Evolutionary conservation across 1,284 basidiomycete genomes (phyloP).

Genomic region (Waitea zeae): DNA sequence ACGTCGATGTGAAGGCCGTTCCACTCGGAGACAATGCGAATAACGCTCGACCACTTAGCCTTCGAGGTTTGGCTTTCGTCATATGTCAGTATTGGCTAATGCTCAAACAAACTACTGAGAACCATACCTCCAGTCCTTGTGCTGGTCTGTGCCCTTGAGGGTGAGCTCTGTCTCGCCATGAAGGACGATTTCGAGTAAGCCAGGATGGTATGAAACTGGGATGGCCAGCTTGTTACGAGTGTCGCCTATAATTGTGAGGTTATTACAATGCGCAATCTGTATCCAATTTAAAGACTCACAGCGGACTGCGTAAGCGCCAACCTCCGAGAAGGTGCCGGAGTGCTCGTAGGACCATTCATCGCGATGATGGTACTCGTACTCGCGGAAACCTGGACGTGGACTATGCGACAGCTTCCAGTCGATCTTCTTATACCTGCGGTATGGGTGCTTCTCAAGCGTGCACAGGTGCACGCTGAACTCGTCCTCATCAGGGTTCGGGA

Average conservation of each 20-base stretch:
- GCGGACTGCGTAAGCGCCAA: slow-evolving; percentile 11
- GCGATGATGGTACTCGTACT: slow-evolving; percentile 14
- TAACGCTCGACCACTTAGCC: slow-evolving; percentile 10
- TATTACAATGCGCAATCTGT: background rate
- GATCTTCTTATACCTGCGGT: slow-evolving; percentile 10
- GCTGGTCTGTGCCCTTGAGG: slow-evolving; percentile 7
- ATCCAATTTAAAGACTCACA: slow-evolving; percentile 8
- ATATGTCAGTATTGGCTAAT: background rate
- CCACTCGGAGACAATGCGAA: slow-evolving; percentile 8
- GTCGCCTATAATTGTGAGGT: slow-evolving; percentile 9
- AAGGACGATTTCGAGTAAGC: slow-evolving; percentile 13
- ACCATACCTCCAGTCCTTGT: slow-evolving; percentile 10
- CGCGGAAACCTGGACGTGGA: slow-evolving; percentile 7
- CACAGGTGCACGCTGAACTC: slow-evolving; percentile 12
- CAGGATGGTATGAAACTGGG: slow-evolving; percentile 11
- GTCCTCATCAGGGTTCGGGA: slow-evolving; percentile 12
- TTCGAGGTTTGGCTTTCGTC: slow-evolving; percentile 9
- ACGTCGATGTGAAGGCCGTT: slow-evolving; percentile 9
- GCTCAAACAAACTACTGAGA: background rate
- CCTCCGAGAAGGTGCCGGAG: slow-evolving; percentile 9
- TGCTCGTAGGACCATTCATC: slow-evolving; percentile 15
- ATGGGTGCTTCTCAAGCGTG: slow-evolving; percentile 13
- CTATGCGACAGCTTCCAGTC: slow-evolving; percentile 11
- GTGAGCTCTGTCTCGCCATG: slow-evolving; percentile 12
- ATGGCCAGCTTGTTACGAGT: slow-evolving; percentile 15